Percentiles rank a stretch among this genome's conserved stretches.
Evolutionary conservation across 2,329 filamentous ascomycete species (phyloP).

Genomic region (Zasmidium angulare): DNA sequence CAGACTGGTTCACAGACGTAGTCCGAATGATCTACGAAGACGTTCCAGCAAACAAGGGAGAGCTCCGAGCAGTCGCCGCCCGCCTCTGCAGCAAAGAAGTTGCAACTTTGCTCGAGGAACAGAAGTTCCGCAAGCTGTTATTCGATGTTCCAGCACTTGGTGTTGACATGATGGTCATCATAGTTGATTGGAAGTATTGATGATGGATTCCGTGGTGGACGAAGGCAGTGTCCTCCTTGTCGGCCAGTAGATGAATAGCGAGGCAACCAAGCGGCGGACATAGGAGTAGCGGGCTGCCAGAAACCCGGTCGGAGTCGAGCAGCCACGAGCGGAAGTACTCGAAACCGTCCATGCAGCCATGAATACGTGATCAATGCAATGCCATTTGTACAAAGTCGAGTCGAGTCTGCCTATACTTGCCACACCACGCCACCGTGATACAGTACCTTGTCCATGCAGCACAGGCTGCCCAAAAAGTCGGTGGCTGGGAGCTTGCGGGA

Average conservation of each 20-base stretch:
- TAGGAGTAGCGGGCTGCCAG: no score
- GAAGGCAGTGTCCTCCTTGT: no score
- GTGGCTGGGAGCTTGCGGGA: background rate
- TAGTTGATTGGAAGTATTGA: background rate
- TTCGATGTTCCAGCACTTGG: conserved; percentile 4
- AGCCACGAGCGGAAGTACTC: no score
- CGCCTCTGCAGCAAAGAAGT: background rate
- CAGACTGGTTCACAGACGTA: background rate
- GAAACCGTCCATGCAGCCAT: no score
- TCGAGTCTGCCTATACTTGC: background rate
- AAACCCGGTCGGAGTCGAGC: no score
- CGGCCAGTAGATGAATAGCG: no score
- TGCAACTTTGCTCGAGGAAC: background rate
- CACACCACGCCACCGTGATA: background rate
- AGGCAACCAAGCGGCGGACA: no score
- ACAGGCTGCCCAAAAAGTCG: background rate
- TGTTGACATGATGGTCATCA: background rate
- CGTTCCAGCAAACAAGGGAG: background rate
- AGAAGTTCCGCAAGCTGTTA: conserved; percentile 1
- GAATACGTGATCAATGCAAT: no score
- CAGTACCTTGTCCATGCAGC: background rate
- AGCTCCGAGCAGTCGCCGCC: background rate
- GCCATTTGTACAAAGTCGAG: background rate
- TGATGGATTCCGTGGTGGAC: no score
- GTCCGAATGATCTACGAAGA: conserved; percentile 4